These are phyloP conservation scores for Maudiozyma humilis DNA, from an alignment of 1,139 yeast genomes.

Conservation along the genomic window DNA sequence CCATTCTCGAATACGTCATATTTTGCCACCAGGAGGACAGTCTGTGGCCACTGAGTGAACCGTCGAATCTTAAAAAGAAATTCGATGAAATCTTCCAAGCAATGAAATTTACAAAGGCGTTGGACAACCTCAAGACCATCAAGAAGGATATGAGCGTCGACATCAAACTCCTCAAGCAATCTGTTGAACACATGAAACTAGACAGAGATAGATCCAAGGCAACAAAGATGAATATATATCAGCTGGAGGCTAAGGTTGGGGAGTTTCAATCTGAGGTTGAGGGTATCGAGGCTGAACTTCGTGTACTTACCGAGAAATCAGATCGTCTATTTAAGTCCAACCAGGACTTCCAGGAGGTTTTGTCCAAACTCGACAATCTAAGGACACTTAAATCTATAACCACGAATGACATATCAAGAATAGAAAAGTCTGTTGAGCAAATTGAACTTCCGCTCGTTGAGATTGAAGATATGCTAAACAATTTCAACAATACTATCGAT, in stretches of 20 bases:
- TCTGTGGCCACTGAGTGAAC: conserved; percentile 93
- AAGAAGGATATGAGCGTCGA: conserved; percentile 72
- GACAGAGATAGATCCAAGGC: conserved; percentile 69
- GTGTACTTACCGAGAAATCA: conserved; percentile 48
- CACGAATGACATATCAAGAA: conserved; percentile 42
- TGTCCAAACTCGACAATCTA: conserved; percentile 56
- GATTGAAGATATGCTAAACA: conserved; percentile 41
- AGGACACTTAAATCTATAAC: conserved; percentile 41
- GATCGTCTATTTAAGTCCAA: conserved; percentile 63
- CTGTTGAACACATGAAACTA: conserved; percentile 62
- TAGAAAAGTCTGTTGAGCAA: conserved; percentile 39
- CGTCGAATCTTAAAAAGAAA: conserved; percentile 76
- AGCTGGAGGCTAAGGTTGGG: conserved; percentile 40
- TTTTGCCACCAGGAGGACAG: conserved; percentile 98
- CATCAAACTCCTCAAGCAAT: conserved; percentile 65
- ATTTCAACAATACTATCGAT: conserved; percentile 44
- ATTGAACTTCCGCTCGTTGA: conserved; percentile 43
- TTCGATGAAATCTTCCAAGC: conserved; percentile 97
- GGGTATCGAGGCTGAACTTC: conserved; percentile 42
- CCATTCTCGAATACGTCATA: conserved; percentile 83
- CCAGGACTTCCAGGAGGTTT: conserved; percentile 70
- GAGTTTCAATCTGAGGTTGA: conserved; percentile 44
- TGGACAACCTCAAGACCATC: conserved; percentile 67
- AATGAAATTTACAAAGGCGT: conserved; percentile 80
- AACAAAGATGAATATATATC: conserved; percentile 42